Percentiles rank a stretch among this genome's conserved stretches.
Conservation (phyloP, 2,329 filamentous ascomycete species). For the Penicillium sp. region DNA sequence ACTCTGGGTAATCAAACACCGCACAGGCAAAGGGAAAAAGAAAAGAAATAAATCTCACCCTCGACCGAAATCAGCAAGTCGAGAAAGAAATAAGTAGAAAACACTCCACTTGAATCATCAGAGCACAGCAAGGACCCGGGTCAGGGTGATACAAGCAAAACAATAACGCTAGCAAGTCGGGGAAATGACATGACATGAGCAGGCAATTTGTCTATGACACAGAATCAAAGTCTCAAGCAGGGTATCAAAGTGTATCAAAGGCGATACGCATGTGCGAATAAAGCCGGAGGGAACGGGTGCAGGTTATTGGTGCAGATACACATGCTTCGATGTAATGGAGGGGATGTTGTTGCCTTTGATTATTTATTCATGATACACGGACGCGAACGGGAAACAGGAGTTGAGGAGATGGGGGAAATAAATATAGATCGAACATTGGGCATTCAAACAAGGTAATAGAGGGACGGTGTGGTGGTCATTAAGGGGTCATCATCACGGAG, state of each 20-base stretch:
- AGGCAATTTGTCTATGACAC: slow-evolving; percentile 17
- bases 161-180: slow-evolving; percentile 9
- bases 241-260: slow-evolving; percentile 11
- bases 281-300: not conserved
- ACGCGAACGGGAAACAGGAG: slow-evolving; percentile 3
- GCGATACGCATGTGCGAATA: not conserved
- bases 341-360: slow-evolving; percentile 1
- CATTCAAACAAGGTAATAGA: slow-evolving; percentile 4
- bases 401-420: not conserved
- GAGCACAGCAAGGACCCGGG: not conserved
- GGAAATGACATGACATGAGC: slow-evolving; percentile 11
- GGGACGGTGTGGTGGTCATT: slow-evolving; percentile 9
- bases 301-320: not conserved
- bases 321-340: not conserved
- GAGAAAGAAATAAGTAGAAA: not conserved
- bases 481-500: slow-evolving; percentile 26
- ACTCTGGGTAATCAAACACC: slow-evolving; percentile 14
- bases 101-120: slow-evolving; percentile 1
- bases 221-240: slow-evolving; percentile 11
- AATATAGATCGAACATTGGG: not conserved
- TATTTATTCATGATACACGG: slow-evolving; percentile 13
- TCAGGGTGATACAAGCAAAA: not conserved
- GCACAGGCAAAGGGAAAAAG: not conserved
- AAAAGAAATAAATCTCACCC: not conserved
- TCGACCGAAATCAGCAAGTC: not conserved